Conservation (phyloP, 352 stramenopile genomes). For the Phytophthora crassamura region DNA sequence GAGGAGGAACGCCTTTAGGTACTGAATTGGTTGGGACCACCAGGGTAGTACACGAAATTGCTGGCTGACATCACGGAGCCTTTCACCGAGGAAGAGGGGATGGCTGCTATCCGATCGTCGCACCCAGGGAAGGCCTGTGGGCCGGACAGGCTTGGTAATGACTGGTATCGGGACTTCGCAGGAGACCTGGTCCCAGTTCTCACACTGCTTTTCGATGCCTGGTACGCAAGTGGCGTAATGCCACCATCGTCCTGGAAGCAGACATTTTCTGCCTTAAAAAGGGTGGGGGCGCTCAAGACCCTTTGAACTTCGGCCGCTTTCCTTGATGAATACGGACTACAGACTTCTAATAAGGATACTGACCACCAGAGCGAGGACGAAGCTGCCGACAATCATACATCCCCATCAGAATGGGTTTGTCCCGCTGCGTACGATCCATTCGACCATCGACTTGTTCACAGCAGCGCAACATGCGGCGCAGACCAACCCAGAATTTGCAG, state of each 20-base stretch:
- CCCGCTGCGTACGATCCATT: conserved; percentile 1
- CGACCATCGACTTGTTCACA: background rate
- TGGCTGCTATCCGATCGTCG: background rate
- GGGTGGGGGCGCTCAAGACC: background rate
- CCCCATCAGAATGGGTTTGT: conserved; percentile 7
- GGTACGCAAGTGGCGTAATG: background rate
- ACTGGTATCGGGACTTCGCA: conserved; percentile 4
- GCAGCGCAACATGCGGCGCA: background rate
- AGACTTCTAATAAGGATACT: conserved; percentile 11
- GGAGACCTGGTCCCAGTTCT: background rate
- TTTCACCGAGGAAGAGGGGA: background rate
- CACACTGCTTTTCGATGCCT: background rate
- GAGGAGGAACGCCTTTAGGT: too few relatives aligned
- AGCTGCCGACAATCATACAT: too few relatives aligned
- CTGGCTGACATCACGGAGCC: background rate
- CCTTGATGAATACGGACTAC: conserved; percentile 18
- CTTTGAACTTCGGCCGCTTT: conserved; percentile 14
- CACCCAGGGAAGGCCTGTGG: conserved; percentile 9
- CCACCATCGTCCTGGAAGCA: background rate
- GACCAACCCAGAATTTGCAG: background rate
- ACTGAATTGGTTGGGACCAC: too few relatives aligned
- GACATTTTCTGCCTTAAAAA: conserved; percentile 14
- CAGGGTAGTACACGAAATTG: background rate
- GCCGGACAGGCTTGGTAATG: conserved; percentile 7
- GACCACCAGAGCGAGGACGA: background rate